Evolutionary conservation across 2,329 filamentous ascomycete species (phyloP), one percentile per base, ranked within the genome.

Genomic region (Madurella mycetomatis): DNA sequence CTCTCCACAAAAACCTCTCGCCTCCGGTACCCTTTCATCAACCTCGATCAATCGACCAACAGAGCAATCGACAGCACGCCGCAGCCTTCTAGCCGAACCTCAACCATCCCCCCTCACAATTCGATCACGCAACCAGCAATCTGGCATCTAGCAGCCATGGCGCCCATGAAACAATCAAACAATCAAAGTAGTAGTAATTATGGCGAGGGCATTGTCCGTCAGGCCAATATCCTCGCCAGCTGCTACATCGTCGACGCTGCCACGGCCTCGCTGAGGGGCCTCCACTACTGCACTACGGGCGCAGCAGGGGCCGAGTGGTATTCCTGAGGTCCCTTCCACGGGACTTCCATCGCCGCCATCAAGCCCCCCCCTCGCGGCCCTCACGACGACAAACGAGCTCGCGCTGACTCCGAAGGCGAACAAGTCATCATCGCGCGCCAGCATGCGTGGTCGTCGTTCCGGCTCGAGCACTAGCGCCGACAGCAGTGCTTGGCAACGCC

Each of bases 261-360:
- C 25, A 81, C 85, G 65, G 80, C 84, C 72, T 81, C 78, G 69
- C 81, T 96, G 67, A 85, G 86, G 72, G 88, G 88, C 72, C 87
- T 94, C 77, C 91, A 95, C 79, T 96, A 95, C 85, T 95, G 88
- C 84, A 92, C 91, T 89, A 92, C 89, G 78, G 82, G 85, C 82
- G 80, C 72, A 56, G 49, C 69, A 86, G 86, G 87, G 84, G 85
- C 85, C 75, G 86, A 90, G 88, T 92, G 88, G 88, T 90, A 88
- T 91, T 87, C 88, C 88, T 92, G 88, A 92, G 88, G 88, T 89
- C 81, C 84, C 80, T 75, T 82, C 85, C 79, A 85, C 86, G 85
- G 90, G 89, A 77, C 78, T 89, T 75, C 88, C 90, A 78, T 89
- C 87, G 74, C 88, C 87, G 74, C 86, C 87, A 67, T 82, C 83